Evolutionary conservation across 1,284 basidiomycete genomes (phyloP).

Genomic region (Mycosarcoma maydis): DNA sequence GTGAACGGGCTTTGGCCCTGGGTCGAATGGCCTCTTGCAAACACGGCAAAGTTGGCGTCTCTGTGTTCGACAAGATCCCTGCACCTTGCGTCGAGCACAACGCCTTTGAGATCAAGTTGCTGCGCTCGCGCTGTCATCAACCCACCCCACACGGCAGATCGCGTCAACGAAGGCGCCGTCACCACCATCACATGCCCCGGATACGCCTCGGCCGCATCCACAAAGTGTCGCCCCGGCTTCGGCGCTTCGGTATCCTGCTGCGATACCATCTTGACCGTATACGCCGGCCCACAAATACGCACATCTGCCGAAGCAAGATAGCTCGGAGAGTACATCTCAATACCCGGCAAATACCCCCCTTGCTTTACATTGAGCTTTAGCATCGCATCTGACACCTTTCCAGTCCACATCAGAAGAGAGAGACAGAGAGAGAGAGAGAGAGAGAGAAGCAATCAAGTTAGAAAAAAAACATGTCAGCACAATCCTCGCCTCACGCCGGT

Average conservation of each 20-base stretch:
- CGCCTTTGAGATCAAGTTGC: conserved; percentile 75
- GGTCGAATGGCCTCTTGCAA: conserved; percentile 81
- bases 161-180: conserved; percentile 78
- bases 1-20: conserved; percentile 89
- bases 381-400: conserved; percentile 86
- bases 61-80: conserved; percentile 83
- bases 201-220: conserved; percentile 78
- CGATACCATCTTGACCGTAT: conserved; percentile 87
- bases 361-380: conserved; percentile 80
- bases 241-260: conserved; percentile 75
- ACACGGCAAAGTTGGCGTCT: conserved; percentile 71
- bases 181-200: conserved; percentile 76
- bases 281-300: conserved; percentile 77
- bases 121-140: conserved; percentile 87
- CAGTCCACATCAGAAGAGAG: no score
- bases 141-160: conserved; percentile 90
- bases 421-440: no score
- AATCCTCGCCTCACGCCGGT: no score
- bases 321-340: conserved; percentile 73
- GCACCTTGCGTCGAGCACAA: conserved; percentile 81
- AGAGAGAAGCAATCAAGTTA: no score
- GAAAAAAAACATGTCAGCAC: no score
- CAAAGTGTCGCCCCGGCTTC: conserved; percentile 79
- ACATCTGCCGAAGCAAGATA: conserved; percentile 22
- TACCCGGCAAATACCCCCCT: conserved; percentile 85